Evolutionary conservation across 1,139 yeast genomes (phyloP), one percentile per base, ranked within the genome.

Genomic region (Meyerozyma smithsonii): DNA sequence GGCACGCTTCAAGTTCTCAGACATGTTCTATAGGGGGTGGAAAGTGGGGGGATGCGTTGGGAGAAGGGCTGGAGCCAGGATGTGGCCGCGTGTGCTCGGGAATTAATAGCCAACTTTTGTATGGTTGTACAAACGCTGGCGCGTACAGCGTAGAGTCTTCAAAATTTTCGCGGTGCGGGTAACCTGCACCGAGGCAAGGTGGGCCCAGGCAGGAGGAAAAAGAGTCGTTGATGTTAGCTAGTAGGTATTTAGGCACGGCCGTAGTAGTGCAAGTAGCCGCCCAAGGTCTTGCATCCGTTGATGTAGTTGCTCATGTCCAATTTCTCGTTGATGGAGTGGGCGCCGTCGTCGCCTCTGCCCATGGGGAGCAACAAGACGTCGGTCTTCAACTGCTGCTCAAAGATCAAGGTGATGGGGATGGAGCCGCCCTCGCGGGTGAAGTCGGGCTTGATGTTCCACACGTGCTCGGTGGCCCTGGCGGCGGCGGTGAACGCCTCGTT

Each of bases 331-430:
- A 92, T 88, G 21, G 97, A 88, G 63, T 94, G 99, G 38, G 99
- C 98, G 52, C 98, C 98, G 56, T 94, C 99, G 60, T 92, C 97
- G 54, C 97, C 98, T 66, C 95, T 84, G 51, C 98, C 98, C 86
- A 92, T 86, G 49, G 98, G 98, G 54, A 92, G 77, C 57, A 92
- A 72, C 49, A 92, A 74, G 26, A 90, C 97, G 50, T 82, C 83
- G 32, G 95, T 85, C 54, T 85, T 82, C 57, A 92, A 77, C 58
- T 82, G 81, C 55, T 88, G 74, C 70, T 92, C 96, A 67, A 92
- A 92, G 37, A 95, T 82, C 52, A 92, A 69, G 32, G 98, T 90
- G 59, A 92, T 89, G 51, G 98, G 98, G 56, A 92, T 92, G 4
- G 97, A 89, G 24, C 98, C 98, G 58, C 98, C 97, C 69, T 92